Conservation (phyloP, 805 yeast genomes). For the Metschnikowia cerradonensis region DNA sequence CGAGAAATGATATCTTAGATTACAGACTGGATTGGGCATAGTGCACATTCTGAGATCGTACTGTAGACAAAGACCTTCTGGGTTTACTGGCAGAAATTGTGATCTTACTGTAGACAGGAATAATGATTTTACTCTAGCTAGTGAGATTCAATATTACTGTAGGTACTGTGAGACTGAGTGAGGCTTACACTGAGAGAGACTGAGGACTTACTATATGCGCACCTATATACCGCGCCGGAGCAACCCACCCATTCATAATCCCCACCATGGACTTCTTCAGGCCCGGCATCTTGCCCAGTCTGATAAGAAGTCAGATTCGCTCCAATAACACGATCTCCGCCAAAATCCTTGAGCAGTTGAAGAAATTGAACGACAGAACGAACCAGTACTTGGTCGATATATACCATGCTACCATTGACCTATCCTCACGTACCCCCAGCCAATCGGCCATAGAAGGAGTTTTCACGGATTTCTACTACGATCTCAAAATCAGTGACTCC, state of each 20-base stretch:
- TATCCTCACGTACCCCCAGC: constrained; percentile 9
- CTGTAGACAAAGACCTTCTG: background rate
- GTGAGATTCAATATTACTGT: too few species aligned
- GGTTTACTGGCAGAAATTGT: background rate
- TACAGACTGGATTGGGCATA: too few species aligned
- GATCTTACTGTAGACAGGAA: too few species aligned
- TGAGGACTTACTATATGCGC: background rate
- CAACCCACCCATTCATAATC: background rate
- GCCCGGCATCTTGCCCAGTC: constrained; percentile 16
- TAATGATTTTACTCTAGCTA: too few species aligned
- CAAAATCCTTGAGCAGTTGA: constrained; percentile 20
- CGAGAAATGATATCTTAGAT: background rate
- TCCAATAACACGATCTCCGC: constrained; percentile 31
- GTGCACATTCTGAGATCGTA: too few species aligned
- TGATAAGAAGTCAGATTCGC: constrained; percentile 19
- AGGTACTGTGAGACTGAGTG: background rate
- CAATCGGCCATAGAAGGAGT: constrained; percentile 10
- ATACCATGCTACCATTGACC: background rate
- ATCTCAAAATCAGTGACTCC: constrained; percentile 10
- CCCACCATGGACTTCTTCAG: constrained; percentile 21
- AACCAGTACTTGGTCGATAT: constrained; percentile 20
- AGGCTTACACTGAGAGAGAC: too few species aligned
- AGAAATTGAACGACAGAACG: constrained; percentile 18
- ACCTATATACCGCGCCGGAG: background rate
- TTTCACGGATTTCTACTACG: constrained; percentile 17